Evolutionary conservation across 2,329 filamentous ascomycete species (phyloP).

Genomic region (Colletotrichum orchidophilum): DNA sequence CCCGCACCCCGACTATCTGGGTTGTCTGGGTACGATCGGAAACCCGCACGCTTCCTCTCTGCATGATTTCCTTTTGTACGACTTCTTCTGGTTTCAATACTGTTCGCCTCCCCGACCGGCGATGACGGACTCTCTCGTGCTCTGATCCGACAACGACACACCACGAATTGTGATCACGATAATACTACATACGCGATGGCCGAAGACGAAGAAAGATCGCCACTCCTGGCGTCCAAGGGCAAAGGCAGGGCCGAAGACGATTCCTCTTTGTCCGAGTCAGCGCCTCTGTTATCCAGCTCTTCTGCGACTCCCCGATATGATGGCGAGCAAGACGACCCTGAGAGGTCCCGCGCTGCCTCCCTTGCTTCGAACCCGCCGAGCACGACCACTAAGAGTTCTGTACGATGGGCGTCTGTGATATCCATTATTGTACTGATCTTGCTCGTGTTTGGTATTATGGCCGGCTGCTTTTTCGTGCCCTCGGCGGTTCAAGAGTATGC

Average conservation of each 20-base stretch:
- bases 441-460: conserved; percentile 73
- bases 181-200: conserved; percentile 47
- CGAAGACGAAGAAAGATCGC: conserved; percentile 52
- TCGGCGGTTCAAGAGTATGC: conserved; percentile 86
- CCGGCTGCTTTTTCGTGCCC: conserved; percentile 83
- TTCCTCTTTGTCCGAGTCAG: conserved; percentile 51
- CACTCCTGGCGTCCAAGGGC: conserved; percentile 50
- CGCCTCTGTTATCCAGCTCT: conserved; percentile 59
- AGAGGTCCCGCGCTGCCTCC: conserved; percentile 37
- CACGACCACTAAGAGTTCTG: conserved; percentile 49
- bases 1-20: conserved; percentile 22
- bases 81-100: neutral
- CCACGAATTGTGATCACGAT: neutral
- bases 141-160: conserved; percentile 11
- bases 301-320: conserved; percentile 50
- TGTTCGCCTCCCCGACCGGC: neutral
- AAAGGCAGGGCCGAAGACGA: conserved; percentile 39
- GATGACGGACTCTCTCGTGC: conserved; percentile 17
- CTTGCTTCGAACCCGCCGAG: conserved; percentile 35
- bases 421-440: conserved; percentile 74
- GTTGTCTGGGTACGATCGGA: conserved; percentile 14
- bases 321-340: conserved; percentile 45
- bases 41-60: conserved; percentile 15
- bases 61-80: conserved; percentile 10
- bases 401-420: conserved; percentile 81